phyloP scores from a whole-genome alignment of 2,329 filamentous ascomycete genomes.

The Thelonectria rubi region DNA sequence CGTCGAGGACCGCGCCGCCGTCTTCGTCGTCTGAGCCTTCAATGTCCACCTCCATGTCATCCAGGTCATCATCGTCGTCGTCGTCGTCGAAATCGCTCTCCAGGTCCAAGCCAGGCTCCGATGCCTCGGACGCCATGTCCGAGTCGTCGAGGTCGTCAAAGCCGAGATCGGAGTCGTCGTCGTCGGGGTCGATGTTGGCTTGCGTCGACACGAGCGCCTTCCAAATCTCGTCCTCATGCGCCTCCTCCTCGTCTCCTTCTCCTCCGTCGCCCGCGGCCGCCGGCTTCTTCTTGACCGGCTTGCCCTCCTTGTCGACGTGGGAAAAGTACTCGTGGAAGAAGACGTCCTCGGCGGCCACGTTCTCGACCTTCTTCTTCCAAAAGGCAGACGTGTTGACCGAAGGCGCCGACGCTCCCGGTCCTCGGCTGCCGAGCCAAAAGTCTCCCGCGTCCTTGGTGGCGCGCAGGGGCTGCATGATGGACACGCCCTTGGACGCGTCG shows the following conservation, averaged over 20 bases:
- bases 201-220: constrained; percentile 84
- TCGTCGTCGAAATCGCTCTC: constrained; percentile 59
- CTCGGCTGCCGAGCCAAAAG: constrained; percentile 64
- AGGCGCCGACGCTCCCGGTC: constrained; percentile 47
- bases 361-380: constrained; percentile 88
- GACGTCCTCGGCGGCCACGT: constrained; percentile 89
- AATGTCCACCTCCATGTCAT: constrained; percentile 49
- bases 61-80: too few relatives aligned
- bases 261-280: constrained; percentile 47
- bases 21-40: constrained; percentile 55
- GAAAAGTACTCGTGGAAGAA: constrained; percentile 99
- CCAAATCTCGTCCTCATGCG: constrained; percentile 85
- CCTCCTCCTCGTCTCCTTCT: constrained; percentile 67
- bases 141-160: constrained; percentile 60
- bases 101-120: constrained; percentile 46
- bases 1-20: constrained; percentile 52
- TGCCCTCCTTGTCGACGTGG: constrained; percentile 69
- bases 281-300: constrained; percentile 64
- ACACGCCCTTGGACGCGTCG: constrained; percentile 75
- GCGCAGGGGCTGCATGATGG: constrained; percentile 93
- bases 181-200: constrained; percentile 67
- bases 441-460: constrained; percentile 62
- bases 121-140: constrained; percentile 59
- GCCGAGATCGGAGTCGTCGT: constrained; percentile 62
- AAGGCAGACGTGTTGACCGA: constrained; percentile 86